Conservation (phyloP, 225 moss, liverwort and hornwort species). For the Bryoerythrophyllum caledonicum region DNA sequence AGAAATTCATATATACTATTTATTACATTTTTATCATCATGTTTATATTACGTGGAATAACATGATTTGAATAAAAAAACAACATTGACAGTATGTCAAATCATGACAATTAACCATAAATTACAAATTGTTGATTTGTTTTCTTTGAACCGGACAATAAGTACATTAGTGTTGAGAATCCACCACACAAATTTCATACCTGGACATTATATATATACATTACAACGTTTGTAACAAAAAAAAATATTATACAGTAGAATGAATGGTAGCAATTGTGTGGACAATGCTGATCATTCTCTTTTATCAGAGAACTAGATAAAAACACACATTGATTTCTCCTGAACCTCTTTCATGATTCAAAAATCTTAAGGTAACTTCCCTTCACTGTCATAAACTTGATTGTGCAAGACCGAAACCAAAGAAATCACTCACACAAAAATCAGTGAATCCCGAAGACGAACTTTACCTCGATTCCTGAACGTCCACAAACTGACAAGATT, state of each 20-base stretch:
- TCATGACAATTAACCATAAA: neutral
- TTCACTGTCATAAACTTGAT: conserved; percentile 12
- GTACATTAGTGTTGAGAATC: too few relatives aligned
- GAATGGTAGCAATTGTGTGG: conserved; percentile 30
- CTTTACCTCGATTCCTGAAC: too few relatives aligned
- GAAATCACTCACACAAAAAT: neutral
- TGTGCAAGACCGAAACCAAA: neutral
- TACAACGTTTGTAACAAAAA: neutral
- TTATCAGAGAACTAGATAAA: conserved; percentile 21
- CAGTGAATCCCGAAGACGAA: neutral
- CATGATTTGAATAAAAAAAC: neutral
- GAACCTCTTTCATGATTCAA: conserved; percentile 22
- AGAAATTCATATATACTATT: neutral
- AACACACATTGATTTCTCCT: neutral
- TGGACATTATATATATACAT: fast-evolving
- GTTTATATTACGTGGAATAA: neutral
- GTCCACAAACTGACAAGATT: too few relatives aligned
- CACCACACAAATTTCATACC: neutral
- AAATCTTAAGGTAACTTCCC: conserved; percentile 29
- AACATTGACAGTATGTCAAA: neutral
- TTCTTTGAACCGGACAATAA: too few relatives aligned
- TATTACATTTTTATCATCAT: neutral
- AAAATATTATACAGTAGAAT: conserved; percentile 29
- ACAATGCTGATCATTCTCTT: conserved; percentile 14
- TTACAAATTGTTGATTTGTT: too few relatives aligned